These are phyloP conservation scores for Leccinum angustisporum DNA, from an alignment of 1,284 basidiomycete genomes.

Conservation along the genomic window DNA sequence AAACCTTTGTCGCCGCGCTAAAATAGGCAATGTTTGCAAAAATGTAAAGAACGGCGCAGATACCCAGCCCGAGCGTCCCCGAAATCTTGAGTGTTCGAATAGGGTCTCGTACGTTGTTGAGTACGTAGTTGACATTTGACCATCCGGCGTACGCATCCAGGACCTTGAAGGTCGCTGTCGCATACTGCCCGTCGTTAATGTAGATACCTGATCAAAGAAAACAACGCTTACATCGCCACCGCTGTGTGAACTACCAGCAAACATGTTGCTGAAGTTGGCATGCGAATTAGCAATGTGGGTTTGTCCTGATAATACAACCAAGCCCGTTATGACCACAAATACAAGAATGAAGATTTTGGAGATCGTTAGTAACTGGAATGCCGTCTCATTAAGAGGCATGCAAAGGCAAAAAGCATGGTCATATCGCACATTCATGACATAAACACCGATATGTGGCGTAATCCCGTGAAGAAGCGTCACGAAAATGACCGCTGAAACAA, in stretches of 20 bases:
- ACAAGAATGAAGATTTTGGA: conserved; percentile 32
- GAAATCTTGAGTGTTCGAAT: conserved; percentile 54
- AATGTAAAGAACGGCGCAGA: conserved; percentile 49
- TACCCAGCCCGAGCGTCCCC: conserved; percentile 49
- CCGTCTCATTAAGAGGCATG: background rate
- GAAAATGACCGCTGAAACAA: conserved; percentile 41
- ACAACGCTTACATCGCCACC: conserved; percentile 39
- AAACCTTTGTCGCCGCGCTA: conserved; percentile 31
- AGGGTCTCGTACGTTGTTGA: conserved; percentile 55
- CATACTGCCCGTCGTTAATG: conserved; percentile 39
- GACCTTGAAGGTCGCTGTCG: conserved; percentile 60
- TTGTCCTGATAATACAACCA: conserved; percentile 51
- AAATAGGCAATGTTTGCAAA: conserved; percentile 57
- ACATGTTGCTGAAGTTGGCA: conserved; percentile 48
- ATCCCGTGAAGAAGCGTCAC: conserved; percentile 48
- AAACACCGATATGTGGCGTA: conserved; percentile 44
- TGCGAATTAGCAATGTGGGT: conserved; percentile 45
- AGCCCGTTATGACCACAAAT: conserved; percentile 38
- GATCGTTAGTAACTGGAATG: conserved; percentile 14
- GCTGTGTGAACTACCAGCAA: conserved; percentile 48
- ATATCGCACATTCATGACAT: conserved; percentile 46
- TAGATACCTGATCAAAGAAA: background rate
- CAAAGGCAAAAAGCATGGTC: background rate
- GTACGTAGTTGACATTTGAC: conserved; percentile 51
- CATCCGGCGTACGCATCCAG: conserved; percentile 56